Evolutionary conservation across 2,329 filamentous ascomycete species (phyloP).

Genomic region (Dryadomyces quercus-mongolicae): DNA sequence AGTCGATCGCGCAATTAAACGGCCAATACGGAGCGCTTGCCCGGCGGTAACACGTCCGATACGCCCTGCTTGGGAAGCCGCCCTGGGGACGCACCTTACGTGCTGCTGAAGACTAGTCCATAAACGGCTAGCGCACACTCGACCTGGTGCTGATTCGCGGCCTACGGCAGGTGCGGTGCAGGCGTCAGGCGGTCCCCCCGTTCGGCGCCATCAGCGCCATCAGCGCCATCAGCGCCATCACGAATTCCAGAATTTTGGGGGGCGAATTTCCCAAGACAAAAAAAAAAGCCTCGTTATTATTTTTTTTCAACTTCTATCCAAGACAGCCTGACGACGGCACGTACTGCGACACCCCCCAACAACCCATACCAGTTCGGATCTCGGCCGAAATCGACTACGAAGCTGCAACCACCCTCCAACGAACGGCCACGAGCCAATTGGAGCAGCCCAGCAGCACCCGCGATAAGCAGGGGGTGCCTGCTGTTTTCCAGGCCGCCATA

Average conservation of each 20-base stretch:
- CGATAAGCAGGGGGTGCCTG: not conserved
- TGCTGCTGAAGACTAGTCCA: not conserved
- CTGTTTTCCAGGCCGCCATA: not conserved
- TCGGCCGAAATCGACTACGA: not conserved
- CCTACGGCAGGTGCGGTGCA: not conserved
- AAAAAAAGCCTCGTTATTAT: too few species aligned
- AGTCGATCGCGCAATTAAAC: not conserved
- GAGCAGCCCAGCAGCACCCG: not conserved
- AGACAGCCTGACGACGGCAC: too few species aligned
- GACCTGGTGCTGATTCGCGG: not conserved
- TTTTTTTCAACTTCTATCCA: too few species aligned
- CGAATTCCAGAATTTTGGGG: not conserved
- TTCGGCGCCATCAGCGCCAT: not conserved
- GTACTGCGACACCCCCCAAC: too few species aligned
- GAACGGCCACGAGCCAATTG: not conserved
- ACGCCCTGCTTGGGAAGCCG: not conserved
- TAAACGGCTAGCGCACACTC: not conserved
- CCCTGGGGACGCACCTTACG: not conserved
- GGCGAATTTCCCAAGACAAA: not conserved
- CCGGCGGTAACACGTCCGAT: not conserved
- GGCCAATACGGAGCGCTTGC: not conserved
- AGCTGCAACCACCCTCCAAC: not conserved
- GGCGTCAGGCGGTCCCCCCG: not conserved
- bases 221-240: not conserved
- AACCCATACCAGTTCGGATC: not conserved